These are phyloP conservation scores for Neonectria magnoliae DNA, from an alignment of 2,329 filamentous ascomycete genomes.

Conservation along the genomic window DNA sequence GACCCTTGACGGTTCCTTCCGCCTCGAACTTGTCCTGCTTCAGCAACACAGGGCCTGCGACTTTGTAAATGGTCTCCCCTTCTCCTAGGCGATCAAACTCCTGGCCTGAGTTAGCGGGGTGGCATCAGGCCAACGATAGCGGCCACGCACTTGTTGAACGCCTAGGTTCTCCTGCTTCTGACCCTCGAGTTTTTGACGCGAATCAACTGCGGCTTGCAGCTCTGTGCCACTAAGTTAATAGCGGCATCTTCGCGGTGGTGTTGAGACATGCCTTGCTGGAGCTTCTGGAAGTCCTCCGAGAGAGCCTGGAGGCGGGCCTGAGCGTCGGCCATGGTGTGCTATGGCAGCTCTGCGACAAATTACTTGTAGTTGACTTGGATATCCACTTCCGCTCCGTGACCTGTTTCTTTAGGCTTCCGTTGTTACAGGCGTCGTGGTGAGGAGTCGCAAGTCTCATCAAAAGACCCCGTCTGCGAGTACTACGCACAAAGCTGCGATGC, in stretches of 20 bases:
- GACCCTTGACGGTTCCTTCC: slow-evolving; percentile 87
- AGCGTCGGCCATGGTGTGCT: slow-evolving; percentile 69
- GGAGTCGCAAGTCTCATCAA: slow-evolving; percentile 9
- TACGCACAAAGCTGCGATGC: slow-evolving; percentile 29
- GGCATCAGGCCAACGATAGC: background rate
- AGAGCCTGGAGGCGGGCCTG: slow-evolving; percentile 84
- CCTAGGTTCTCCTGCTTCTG: slow-evolving; percentile 93
- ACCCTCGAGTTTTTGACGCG: slow-evolving; percentile 90
- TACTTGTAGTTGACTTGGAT: background rate
- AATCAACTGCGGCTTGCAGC: slow-evolving; percentile 77
- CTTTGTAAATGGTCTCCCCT: slow-evolving; percentile 93
- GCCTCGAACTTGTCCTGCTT: slow-evolving; percentile 96
- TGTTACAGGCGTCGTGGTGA: background rate
- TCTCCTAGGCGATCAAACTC: slow-evolving; percentile 85
- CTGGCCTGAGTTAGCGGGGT: slow-evolving; percentile 53
- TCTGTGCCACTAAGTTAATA: slow-evolving; percentile 64
- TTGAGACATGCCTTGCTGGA: slow-evolving; percentile 76
- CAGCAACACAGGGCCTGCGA: slow-evolving; percentile 89
- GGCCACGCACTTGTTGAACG: slow-evolving; percentile 75
- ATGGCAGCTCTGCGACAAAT: background rate
- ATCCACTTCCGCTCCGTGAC: background rate
- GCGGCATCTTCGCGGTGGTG: background rate
- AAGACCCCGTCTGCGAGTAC: slow-evolving; percentile 5
- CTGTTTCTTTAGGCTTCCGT: slow-evolving; percentile 3
- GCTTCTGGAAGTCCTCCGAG: slow-evolving; percentile 86